A percentile compares a stretch with the other conserved stretches of the same genome.
Evolutionary conservation across 2,329 filamentous ascomycete species (phyloP).

Genomic region (Fulvia fulva): DNA sequence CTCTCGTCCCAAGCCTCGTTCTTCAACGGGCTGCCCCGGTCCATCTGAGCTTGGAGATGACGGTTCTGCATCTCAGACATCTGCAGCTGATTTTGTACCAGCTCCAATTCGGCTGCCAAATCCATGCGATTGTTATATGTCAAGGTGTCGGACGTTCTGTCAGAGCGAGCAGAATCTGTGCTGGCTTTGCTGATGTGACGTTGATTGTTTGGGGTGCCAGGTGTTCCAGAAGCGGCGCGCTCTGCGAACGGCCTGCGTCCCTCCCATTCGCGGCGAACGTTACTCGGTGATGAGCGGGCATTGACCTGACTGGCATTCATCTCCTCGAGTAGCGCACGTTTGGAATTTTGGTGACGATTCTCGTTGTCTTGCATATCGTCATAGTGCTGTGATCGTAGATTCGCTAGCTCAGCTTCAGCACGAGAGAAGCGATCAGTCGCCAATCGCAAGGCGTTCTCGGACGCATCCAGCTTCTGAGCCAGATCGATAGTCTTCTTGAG

Average conservation of each 20-base stretch:
- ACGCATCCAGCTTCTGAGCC: slow-evolving; percentile 77
- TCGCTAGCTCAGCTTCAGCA: slow-evolving; percentile 76
- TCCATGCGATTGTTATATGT: slow-evolving; percentile 88
- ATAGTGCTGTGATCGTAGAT: slow-evolving; percentile 69
- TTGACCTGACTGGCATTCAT: slow-evolving; percentile 79
- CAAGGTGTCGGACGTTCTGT: slow-evolving; percentile 77
- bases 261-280: slow-evolving; percentile 58
- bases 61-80: slow-evolving; percentile 93
- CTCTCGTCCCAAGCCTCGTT: slow-evolving; percentile 63
- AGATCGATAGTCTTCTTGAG: slow-evolving; percentile 67
- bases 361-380: slow-evolving; percentile 67
- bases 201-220: slow-evolving; percentile 66
- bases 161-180: slow-evolving; percentile 76
- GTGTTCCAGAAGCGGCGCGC: slow-evolving; percentile 40
- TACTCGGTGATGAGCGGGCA: slow-evolving; percentile 67
- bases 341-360: slow-evolving; percentile 56
- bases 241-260: slow-evolving; percentile 66
- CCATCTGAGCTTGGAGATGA: slow-evolving; percentile 83
- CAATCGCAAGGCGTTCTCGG: slow-evolving; percentile 83
- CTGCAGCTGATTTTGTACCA: slow-evolving; percentile 90
- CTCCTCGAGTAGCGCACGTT: slow-evolving; percentile 78
- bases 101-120: slow-evolving; percentile 81
- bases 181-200: slow-evolving; percentile 63
- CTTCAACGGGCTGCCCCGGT: slow-evolving; percentile 57
- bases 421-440: slow-evolving; percentile 76